These are phyloP conservation scores for Sanghuangporus sanghuang DNA, from an alignment of 1,284 basidiomycete species.

Conservation along the genomic window DNA sequence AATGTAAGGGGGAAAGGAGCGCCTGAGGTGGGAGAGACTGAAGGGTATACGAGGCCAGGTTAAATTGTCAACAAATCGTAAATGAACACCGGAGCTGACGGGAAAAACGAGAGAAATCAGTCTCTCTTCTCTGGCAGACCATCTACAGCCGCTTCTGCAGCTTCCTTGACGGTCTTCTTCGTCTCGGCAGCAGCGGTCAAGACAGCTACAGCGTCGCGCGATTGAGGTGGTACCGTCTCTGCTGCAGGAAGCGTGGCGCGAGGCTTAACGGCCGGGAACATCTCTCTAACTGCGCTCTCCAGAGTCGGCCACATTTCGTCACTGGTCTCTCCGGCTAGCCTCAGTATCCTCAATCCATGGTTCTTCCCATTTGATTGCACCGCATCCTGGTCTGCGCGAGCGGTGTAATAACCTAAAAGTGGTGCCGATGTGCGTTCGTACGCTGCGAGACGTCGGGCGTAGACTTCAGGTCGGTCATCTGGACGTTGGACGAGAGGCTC, in stretches of 20 bases:
- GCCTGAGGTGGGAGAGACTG: background rate
- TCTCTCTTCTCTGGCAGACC: background rate
- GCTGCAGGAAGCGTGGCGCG: conserved; percentile 22
- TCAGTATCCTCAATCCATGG: conserved; percentile 62
- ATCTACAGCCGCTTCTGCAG: background rate
- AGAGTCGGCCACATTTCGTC: conserved; percentile 93
- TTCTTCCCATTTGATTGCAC: conserved; percentile 79
- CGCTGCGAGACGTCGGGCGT: background rate
- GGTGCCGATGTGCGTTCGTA: conserved; percentile 8
- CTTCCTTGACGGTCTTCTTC: background rate
- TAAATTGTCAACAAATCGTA: background rate
- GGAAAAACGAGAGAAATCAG: background rate
- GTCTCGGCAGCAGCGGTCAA: conserved; percentile 9
- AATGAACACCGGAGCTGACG: background rate
- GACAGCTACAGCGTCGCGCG: conserved; percentile 4
- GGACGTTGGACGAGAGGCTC: conserved; percentile 86
- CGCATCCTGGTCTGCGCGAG: conserved; percentile 70
- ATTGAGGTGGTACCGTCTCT: background rate
- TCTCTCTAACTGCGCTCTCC: conserved; percentile 50
- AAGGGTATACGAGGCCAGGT: background rate
- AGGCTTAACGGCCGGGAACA: conserved; percentile 54
- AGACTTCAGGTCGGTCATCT: conserved; percentile 82
- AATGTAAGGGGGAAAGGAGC: background rate
- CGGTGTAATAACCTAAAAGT: conserved; percentile 10
- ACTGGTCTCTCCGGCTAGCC: conserved; percentile 77